Evolutionary conservation across 2,329 filamentous ascomycete species (phyloP).

Genomic region (Ceratocystis papillata): DNA sequence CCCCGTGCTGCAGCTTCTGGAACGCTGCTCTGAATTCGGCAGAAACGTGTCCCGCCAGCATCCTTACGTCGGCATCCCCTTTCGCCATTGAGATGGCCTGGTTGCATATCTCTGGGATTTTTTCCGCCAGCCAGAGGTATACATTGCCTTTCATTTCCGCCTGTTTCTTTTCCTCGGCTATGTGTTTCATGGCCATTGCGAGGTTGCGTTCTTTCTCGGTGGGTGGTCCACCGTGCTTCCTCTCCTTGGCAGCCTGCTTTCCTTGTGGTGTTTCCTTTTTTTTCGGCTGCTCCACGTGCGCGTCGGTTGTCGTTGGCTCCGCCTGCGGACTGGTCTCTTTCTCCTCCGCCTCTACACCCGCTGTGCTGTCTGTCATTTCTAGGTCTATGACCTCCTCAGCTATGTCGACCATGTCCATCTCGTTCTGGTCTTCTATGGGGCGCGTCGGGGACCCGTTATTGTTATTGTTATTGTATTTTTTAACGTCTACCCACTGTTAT

Average conservation of each 20-base stretch:
- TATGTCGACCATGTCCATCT: too few relatives aligned
- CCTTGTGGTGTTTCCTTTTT: too few relatives aligned
- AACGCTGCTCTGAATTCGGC: neutral
- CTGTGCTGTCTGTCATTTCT: too few relatives aligned
- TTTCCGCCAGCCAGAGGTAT: neutral
- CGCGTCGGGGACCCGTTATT: too few relatives aligned
- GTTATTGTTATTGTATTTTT: too few relatives aligned
- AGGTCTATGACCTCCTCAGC: too few relatives aligned
- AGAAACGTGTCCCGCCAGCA: neutral
- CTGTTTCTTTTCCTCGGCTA: neutral
- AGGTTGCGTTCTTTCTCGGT: neutral
- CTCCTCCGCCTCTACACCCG: too few relatives aligned
- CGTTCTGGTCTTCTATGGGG: too few relatives aligned
- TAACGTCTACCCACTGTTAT: too few relatives aligned
- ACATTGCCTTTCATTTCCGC: neutral
- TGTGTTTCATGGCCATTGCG: neutral
- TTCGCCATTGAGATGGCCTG: neutral
- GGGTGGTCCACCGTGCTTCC: neutral
- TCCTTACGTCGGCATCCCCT: neutral
- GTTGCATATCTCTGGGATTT: constrained; percentile 3
- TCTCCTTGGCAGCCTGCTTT: neutral
- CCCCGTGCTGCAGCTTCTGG: neutral
- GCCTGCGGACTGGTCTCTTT: too few relatives aligned
- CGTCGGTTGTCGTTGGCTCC: too few relatives aligned
- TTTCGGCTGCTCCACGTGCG: too few relatives aligned